Evolutionary conservation across 2,329 filamentous ascomycete genomes (phyloP).

Genomic region (Fusarium tanahbumbuense): DNA sequence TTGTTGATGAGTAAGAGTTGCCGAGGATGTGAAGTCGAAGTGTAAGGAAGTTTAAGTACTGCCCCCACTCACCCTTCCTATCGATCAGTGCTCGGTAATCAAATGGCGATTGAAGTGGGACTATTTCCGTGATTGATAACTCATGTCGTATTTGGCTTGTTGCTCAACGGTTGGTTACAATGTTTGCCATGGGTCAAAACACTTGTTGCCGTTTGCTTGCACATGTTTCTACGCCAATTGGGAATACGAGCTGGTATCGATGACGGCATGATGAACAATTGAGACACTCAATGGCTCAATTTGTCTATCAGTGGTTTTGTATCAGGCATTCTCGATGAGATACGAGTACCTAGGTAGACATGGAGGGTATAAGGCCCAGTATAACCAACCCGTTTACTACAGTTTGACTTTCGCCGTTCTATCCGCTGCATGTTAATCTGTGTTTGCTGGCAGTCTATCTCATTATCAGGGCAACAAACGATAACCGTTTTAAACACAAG

Average conservation of each 20-base stretch:
- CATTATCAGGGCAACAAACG: background rate
- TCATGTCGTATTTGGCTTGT: background rate
- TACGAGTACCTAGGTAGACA: background rate
- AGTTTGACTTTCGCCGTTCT: background rate
- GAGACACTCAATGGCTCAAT: background rate
- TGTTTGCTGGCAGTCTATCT: background rate
- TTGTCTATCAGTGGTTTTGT: background rate
- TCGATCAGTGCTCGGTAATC: background rate
- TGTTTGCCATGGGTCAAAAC: background rate
- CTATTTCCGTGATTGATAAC: background rate
- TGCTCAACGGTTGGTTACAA: background rate
- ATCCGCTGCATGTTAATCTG: background rate
- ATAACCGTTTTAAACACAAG: background rate
- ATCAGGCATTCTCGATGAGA: background rate
- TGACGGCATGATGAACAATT: background rate
- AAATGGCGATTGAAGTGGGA: background rate
- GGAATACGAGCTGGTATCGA: background rate
- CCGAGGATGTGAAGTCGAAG: background rate
- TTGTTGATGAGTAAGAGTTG: background rate
- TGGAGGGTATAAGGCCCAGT: background rate
- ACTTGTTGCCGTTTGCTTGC: background rate
- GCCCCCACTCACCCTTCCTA: background rate
- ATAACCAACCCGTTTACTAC: background rate
- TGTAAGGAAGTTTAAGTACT: background rate
- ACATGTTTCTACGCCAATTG: background rate